Evolutionary conservation across 805 yeast species (phyloP).

Genomic region (Wilhelminamyces savonicus): DNA sequence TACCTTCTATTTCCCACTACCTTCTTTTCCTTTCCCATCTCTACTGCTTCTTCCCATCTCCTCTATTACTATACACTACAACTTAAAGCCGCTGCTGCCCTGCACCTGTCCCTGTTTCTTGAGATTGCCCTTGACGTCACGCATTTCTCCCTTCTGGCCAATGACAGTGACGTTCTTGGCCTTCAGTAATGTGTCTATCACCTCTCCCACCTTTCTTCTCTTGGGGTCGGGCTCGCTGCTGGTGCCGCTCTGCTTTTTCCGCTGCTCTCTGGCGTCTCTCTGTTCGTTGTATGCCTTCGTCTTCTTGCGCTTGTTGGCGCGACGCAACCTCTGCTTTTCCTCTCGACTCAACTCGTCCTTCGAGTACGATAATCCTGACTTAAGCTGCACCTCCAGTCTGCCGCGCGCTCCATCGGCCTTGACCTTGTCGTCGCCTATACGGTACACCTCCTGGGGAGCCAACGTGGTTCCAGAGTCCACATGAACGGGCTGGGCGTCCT

Average conservation of each 20-base stretch:
- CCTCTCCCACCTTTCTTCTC: constrained; percentile 53
- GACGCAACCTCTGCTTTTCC: constrained; percentile 79
- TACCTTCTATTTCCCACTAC: no score
- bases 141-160: constrained; percentile 67
- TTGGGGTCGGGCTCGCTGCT: constrained; percentile 22
- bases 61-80: no score
- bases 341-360: constrained; percentile 78
- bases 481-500: constrained; percentile 91
- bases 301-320: constrained; percentile 79
- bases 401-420: constrained; percentile 25
- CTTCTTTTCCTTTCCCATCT: no score
- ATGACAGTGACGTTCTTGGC: constrained; percentile 76
- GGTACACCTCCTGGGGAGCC: constrained; percentile 94
- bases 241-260: constrained; percentile 18
- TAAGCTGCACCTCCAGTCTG: constrained; percentile 55
- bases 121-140: constrained; percentile 65
- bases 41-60: no score
- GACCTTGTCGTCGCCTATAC: constrained; percentile 37
- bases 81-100: constrained; percentile 19
- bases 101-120: constrained; percentile 40
- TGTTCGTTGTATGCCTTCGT: constrained; percentile 44
- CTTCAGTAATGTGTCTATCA: constrained; percentile 62
- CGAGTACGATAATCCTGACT: constrained; percentile 74
- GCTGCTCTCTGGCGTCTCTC: constrained; percentile 20
- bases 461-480: constrained; percentile 65